A percentile compares a stretch with the other conserved stretches of the same genome.
Conservation (phyloP, 116 monocot genomes). For the Papilionanthe hybrid region DNA sequence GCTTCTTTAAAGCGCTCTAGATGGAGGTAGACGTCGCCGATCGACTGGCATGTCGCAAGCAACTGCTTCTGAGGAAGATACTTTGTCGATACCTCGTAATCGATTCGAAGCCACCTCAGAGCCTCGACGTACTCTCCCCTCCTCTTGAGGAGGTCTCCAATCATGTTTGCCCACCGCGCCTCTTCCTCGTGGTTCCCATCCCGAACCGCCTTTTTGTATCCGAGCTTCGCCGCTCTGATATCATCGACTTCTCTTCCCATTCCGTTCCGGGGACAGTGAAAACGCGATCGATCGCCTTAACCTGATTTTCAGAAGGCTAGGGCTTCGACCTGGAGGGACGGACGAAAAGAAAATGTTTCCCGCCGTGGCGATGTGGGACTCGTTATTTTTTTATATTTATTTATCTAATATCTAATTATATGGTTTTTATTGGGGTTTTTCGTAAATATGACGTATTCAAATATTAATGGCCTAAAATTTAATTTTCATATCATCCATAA, state of each 20-base stretch:
- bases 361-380: background rate
- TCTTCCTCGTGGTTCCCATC: constrained; percentile 80
- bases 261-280: background rate
- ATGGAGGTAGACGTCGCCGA: constrained; percentile 77
- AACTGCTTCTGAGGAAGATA: constrained; percentile 76
- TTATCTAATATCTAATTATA: too few species aligned
- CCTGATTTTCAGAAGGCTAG: background rate
- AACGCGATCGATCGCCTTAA: background rate
- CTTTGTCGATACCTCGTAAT: constrained; percentile 72
- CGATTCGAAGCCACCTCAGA: constrained; percentile 76
- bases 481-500: too few species aligned
- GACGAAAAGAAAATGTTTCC: too few species aligned
- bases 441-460: too few species aligned
- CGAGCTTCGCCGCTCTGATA: constrained; percentile 47
- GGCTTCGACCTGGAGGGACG: background rate
- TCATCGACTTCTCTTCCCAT: constrained; percentile 38
- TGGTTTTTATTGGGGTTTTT: too few species aligned
- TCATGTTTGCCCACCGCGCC: constrained; percentile 78
- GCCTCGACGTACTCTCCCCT: constrained; percentile 85
- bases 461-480: too few species aligned
- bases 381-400: too few species aligned
- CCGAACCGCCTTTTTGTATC: constrained; percentile 41
- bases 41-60: constrained; percentile 44
- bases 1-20: constrained; percentile 62
- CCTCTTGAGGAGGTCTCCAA: constrained; percentile 70